phyloP scores from a whole-genome alignment of 2,329 filamentous ascomycete species.

The Penicillium brasilianum region DNA sequence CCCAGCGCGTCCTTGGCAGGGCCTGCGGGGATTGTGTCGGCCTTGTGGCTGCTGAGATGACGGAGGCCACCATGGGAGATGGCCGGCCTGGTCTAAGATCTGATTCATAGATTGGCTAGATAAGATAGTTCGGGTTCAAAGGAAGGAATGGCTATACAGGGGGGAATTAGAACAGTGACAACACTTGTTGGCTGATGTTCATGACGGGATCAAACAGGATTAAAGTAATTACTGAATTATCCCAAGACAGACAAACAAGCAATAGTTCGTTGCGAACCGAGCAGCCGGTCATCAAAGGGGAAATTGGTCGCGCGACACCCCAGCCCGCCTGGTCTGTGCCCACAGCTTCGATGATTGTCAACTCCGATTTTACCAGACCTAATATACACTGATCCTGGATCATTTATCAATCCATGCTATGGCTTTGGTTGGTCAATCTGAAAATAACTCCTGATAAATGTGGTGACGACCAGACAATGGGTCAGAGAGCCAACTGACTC shows the following conservation, averaged over 20 bases:
- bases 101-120: not conserved
- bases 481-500: no score
- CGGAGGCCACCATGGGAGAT: not conserved
- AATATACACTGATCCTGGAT: no score
- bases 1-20: not conserved
- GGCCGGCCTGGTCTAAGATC: not conserved
- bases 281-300: not conserved
- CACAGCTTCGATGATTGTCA: not conserved
- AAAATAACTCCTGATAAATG: no score
- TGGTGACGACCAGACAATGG: no score
- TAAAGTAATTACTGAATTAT: no score
- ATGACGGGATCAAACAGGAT: not conserved
- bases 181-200: not conserved
- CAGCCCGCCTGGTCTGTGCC: slow-evolving; percentile 4
- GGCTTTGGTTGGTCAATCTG: no score
- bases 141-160: not conserved
- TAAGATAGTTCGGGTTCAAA: no score
- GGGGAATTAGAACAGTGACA: not conserved
- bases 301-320: slow-evolving; percentile 2
- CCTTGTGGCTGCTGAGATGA: not conserved
- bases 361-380: not conserved
- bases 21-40: not conserved
- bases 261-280: not conserved
- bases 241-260: not conserved
- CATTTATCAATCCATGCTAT: no score